A percentile compares a stretch with the other conserved stretches of the same genome.
Evolutionary conservation across 768 basidiomycete genomes (phyloP).

Genomic region (Auricularia heimuer): DNA sequence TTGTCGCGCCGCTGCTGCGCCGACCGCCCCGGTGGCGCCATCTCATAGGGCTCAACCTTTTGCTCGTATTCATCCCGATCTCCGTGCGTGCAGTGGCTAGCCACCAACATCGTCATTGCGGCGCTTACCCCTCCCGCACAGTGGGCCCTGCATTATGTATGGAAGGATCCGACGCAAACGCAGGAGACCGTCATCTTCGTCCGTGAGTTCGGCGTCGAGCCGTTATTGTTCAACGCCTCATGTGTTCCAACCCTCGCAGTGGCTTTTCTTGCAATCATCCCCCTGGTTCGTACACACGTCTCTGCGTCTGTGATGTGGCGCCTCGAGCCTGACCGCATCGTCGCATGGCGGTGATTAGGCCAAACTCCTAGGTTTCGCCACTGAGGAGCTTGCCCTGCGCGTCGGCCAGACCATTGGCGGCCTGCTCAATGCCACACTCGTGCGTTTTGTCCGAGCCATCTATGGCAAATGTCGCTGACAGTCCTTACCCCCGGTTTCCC

Average conservation of each 20-base stretch:
- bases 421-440: slow-evolving; percentile 75
- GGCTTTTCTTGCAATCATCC: slow-evolving; percentile 74
- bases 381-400: slow-evolving; percentile 73
- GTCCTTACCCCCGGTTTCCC: background rate
- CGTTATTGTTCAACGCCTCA: background rate
- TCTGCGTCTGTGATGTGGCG: background rate
- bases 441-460: slow-evolving; percentile 19
- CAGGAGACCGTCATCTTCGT: slow-evolving; percentile 57
- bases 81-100: slow-evolving; percentile 34
- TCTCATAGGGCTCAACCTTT: slow-evolving; percentile 52
- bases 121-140: slow-evolving; percentile 17
- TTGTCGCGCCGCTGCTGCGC: background rate
- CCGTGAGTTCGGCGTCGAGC: slow-evolving; percentile 36
- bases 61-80: slow-evolving; percentile 62
- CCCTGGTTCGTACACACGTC: slow-evolving; percentile 27
- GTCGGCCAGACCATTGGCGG: slow-evolving; percentile 80
- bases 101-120: background rate
- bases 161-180: slow-evolving; percentile 26
- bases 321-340: background rate
- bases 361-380: slow-evolving; percentile 72
- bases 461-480: background rate
- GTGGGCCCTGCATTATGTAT: slow-evolving; percentile 66
- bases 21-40: background rate
- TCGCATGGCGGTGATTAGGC: background rate
- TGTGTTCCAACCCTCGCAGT: slow-evolving; percentile 29